Base-by-base conservation (phyloP, 129 eudicot species). In the Flaveria bidentis region DNA sequence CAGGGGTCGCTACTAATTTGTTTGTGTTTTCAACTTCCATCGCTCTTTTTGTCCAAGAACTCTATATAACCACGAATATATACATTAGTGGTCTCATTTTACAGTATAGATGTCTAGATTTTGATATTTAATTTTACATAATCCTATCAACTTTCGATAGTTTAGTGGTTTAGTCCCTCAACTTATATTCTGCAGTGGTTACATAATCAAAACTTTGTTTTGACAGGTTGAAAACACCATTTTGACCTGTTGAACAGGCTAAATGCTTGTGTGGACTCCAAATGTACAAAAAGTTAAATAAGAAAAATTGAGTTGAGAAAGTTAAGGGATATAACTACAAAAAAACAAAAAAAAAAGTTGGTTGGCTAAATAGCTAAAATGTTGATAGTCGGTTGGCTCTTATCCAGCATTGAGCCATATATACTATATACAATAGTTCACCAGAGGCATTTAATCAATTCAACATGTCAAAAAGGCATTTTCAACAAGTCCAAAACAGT, bases 21-120 rank as follows among this genome's bases (percentile, higher is more conserved):
- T 86, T 62, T 50, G 80, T 83, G 76, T 88, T 87, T 55, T 92
- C 88, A 79, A 84, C 92, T 81, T 89, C 92, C 30, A 78, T 86
- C 26, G 86, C 93, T 70, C 69, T 84, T 82, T 84, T 86, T 71
- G 91, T 84, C 96, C 96, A 89, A 25, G 94, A 92, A 84, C 86
- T 90, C 98, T 92, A 81, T 22, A 73, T 56, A 69, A 71, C 80
- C 36, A 51, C 57, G 46, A 60, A 75, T 41, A 60, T 3, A 67
- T 47, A 58, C n/a, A 47, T 47, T 22, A 71, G 63, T 39, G n/a
- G 23, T 61, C 39, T 47, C 26, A 12, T 20, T 72, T 55, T 72
- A 72, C 76, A 36, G 4, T 74, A 41, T 58, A 36, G 12, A 36
- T 11, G 49, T 55, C 18, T 53, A 55, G 28, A 18, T 52, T 73